phyloP scores from a whole-genome alignment of 192 early-diverging fungal genomes.

The Mortierella antarctica region DNA sequence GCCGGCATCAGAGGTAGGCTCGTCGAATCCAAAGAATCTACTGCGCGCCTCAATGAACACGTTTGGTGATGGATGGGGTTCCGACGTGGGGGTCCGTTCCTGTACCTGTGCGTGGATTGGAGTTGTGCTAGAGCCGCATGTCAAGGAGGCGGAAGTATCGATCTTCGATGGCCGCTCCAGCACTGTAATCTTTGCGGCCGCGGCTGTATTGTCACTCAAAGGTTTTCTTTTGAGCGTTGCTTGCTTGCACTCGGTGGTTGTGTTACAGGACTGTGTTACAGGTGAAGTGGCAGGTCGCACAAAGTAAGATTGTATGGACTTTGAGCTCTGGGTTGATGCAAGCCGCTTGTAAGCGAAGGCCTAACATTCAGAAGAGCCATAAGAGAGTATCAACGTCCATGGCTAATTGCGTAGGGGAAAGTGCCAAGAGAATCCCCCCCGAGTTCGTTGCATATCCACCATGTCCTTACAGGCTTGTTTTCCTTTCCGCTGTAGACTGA shows the following conservation, averaged over 20 bases:
- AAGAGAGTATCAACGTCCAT: background rate
- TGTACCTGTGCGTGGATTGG: background rate
- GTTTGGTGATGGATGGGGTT: background rate
- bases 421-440: too few relatives aligned
- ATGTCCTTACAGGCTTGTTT: slow-evolving; percentile 21
- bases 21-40: slow-evolving; percentile 40
- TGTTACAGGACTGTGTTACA: background rate
- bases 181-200: too few relatives aligned
- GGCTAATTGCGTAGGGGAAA: background rate
- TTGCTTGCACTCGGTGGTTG: background rate
- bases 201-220: background rate
- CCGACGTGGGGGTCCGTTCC: background rate
- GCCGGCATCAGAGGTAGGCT: background rate
- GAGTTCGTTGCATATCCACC: too few relatives aligned
- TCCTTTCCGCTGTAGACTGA: slow-evolving; percentile 14
- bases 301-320: slow-evolving; percentile 25
- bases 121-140: too few relatives aligned
- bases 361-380: background rate
- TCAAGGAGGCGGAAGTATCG: too few relatives aligned
- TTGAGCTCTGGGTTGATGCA: background rate
- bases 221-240: background rate
- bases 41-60: slow-evolving; percentile 30
- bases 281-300: background rate
- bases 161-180: too few relatives aligned
- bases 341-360: background rate